phyloP scores from a whole-genome alignment of 768 basidiomycete species.

The Termitomyces bulborhizus region DNA sequence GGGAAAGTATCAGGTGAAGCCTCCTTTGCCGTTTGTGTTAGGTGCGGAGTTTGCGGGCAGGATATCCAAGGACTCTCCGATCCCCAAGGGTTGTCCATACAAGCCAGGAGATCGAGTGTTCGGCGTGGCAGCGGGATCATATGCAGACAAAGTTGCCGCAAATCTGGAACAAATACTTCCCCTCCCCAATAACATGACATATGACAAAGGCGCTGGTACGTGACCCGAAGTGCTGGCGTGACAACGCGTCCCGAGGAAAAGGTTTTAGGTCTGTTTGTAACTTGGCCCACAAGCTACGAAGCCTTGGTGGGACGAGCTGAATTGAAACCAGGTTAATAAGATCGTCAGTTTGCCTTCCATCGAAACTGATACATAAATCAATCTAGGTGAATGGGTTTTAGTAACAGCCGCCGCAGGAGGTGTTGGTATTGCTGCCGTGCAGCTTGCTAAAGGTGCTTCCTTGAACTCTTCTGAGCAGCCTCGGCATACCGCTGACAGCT shows the following conservation, averaged over 20 bases:
- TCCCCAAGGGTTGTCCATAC: constrained; percentile 74
- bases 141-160: constrained; percentile 68
- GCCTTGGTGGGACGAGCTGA: constrained; percentile 82
- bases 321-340: constrained; percentile 59
- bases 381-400: constrained; percentile 83
- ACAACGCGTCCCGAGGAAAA: background rate
- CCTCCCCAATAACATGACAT: constrained; percentile 71
- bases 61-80: constrained; percentile 62
- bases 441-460: constrained; percentile 83
- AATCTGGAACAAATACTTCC: constrained; percentile 45
- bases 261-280: constrained; percentile 64
- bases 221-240: constrained; percentile 2
- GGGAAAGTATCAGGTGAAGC: constrained; percentile 85
- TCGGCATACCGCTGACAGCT: background rate
- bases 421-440: constrained; percentile 88
- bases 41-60: constrained; percentile 84
- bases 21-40: constrained; percentile 78
- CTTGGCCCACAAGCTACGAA: constrained; percentile 92
- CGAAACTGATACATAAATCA: background rate
- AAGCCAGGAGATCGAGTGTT: constrained; percentile 86
- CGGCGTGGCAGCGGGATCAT: constrained; percentile 73
- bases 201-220: constrained; percentile 81
- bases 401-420: constrained; percentile 96
- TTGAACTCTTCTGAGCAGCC: background rate
- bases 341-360: background rate